Evolutionary conservation across 2,329 filamentous ascomycete species (phyloP).

Genomic region (Fusarium sp.): DNA sequence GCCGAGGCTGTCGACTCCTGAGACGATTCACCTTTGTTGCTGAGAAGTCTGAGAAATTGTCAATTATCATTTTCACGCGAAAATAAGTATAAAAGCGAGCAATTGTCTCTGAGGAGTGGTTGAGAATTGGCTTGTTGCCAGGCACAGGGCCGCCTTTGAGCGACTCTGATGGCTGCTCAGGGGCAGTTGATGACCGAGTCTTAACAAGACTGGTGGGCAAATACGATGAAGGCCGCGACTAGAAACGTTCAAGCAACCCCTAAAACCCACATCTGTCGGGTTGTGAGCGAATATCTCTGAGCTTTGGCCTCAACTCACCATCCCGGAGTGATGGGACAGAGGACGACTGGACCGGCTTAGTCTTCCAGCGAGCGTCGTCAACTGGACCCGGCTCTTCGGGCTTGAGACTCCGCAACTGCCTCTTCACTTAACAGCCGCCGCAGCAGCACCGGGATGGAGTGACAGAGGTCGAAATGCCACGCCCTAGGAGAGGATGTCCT

Average conservation of each 20-base stretch:
- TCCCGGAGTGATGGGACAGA: neutral
- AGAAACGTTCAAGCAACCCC: neutral
- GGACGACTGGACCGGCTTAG: neutral
- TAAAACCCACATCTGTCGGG: neutral
- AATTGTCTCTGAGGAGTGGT: fast-evolving
- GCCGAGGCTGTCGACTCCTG: neutral
- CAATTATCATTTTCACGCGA: neutral
- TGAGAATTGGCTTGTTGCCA: neutral
- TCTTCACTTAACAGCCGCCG: neutral
- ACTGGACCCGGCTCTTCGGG: neutral
- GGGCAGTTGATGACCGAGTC: neutral
- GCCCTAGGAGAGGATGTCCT: neutral
- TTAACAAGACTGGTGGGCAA: neutral
- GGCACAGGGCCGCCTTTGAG: neutral
- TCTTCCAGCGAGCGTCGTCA: neutral
- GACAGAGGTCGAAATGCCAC: neutral
- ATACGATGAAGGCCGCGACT: neutral
- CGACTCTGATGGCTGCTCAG: neutral
- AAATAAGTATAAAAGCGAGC: neutral
- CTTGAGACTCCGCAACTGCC: neutral
- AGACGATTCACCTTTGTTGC: neutral
- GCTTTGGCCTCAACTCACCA: neutral
- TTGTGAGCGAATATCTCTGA: neutral
- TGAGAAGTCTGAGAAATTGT: neutral
- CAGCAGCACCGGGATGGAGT: neutral